Evolutionary conservation across 2,329 filamentous ascomycete species (phyloP).

Genomic region (Volutella citrinella): DNA sequence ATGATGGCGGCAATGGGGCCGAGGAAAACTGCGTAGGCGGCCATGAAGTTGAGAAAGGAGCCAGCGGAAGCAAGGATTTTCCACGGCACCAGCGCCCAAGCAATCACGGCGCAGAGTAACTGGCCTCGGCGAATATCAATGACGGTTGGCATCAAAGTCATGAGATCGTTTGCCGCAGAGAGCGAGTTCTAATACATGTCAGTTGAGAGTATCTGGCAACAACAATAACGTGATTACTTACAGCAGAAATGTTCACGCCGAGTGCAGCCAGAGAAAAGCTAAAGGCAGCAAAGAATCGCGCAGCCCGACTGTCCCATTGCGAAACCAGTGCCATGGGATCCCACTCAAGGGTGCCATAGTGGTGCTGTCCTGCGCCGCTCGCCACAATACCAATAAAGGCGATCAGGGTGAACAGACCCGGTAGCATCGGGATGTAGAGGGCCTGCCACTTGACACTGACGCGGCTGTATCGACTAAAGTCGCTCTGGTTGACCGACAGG

Average conservation of each 20-base stretch:
- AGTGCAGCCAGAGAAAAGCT: slow-evolving; percentile 39
- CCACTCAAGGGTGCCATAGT: slow-evolving; percentile 46
- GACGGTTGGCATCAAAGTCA: slow-evolving; percentile 27
- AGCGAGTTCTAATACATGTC: too few relatives aligned
- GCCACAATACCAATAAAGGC: slow-evolving; percentile 46
- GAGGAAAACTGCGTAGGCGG: slow-evolving; percentile 33
- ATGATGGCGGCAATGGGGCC: slow-evolving; percentile 41
- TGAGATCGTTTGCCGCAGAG: slow-evolving; percentile 28
- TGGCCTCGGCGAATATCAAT: slow-evolving; percentile 31
- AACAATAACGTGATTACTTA: too few relatives aligned
- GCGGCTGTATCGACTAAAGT: slow-evolving; percentile 21
- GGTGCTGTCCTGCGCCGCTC: slow-evolving; percentile 40
- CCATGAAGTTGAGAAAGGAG: slow-evolving; percentile 31
- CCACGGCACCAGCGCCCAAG: slow-evolving; percentile 35
- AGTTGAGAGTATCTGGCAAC: too few relatives aligned
- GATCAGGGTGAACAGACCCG: too few relatives aligned
- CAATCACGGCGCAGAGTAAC: too few relatives aligned
- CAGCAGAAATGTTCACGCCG: slow-evolving; percentile 26
- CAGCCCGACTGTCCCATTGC: slow-evolving; percentile 35
- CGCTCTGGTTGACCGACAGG: slow-evolving; percentile 48
- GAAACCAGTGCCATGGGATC: slow-evolving; percentile 46
- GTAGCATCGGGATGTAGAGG: too few relatives aligned
- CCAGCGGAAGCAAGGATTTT: slow-evolving; percentile 29
- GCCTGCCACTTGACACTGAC: too few relatives aligned
- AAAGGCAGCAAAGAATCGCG: slow-evolving; percentile 28